Base-by-base conservation (phyloP, 1,139 yeast genomes). In the Saccharomyces hybrid region DNA sequence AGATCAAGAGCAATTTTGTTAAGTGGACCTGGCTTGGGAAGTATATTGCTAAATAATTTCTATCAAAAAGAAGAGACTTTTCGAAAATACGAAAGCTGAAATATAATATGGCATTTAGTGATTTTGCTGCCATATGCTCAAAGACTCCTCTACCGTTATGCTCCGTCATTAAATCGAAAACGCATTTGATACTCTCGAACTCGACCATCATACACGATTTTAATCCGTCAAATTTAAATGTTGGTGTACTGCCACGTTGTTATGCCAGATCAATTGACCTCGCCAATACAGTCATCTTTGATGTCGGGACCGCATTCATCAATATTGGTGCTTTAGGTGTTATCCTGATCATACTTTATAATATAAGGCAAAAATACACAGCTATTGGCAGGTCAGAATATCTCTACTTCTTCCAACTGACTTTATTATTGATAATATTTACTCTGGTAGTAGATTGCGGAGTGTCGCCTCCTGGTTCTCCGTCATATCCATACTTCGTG, bases 301-400 rank as follows among this genome's bases (percentile, higher is more conserved):
- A 89, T 66, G 78, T 89, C n/a, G 98, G 97, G 30, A 87, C 84
- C 58, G 90, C 96, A 2, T 86, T 90, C 65, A 81, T 90, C 38
- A 90, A 90, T 66, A 82, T 93, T 55, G 89, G 86, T 1, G 83
- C 90, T 0, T 73, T 93, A 44, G 70, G 78, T 4, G 79, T 89
- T 47, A 63, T 86, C 47, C 74, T 84, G 52, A 78, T 89, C 61
- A 87, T 91, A 57, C 77, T 90, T n/a, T 86, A 84, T 74, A 85
- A 86, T 62, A 83, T 90, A 49, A 77, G 91, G 64, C 76, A 84
- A 56, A 89, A 91, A 73, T 91, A 87, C 68, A 93, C 98, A 0
- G 97, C 98, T 16, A 91, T 93, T 57, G 98, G 97, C 2, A 78
- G 98, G 59, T 77, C 82, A 14, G 99, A 93, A 67, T 87, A 90